A percentile compares a stretch with the other conserved stretches of the same genome.
These are phyloP conservation scores for Neopestalotiopsis sp. DNA, from an alignment of 2,329 filamentous ascomycete species.

Conservation along the genomic window DNA sequence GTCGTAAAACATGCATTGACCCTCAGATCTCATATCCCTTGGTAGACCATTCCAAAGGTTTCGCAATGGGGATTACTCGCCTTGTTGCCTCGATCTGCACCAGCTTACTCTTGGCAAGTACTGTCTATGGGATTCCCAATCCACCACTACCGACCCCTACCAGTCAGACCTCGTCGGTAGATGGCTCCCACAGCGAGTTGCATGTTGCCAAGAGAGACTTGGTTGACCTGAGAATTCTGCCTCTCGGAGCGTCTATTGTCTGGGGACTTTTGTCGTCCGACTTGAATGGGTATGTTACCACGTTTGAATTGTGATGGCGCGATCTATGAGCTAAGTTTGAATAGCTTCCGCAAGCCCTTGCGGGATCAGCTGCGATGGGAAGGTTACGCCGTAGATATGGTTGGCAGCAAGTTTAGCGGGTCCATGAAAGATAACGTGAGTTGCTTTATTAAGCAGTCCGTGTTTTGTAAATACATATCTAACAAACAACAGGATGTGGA, in stretches of 20 bases:
- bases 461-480: background rate
- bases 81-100: background rate
- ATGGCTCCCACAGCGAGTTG: background rate
- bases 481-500: slow-evolving; percentile 22
- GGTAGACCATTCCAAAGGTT: background rate
- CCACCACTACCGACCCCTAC: background rate
- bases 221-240: slow-evolving; percentile 13
- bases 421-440: slow-evolving; percentile 32
- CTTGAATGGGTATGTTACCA: slow-evolving; percentile 46
- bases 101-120: background rate
- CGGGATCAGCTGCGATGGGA: slow-evolving; percentile 27
- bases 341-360: slow-evolving; percentile 26
- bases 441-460: background rate
- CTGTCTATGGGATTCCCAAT: background rate
- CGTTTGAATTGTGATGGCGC: background rate
- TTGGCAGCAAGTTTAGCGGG: slow-evolving; percentile 26
- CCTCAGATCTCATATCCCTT: background rate
- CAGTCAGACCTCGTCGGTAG: background rate
- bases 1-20: background rate
- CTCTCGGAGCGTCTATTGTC: slow-evolving; percentile 18
- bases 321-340: background rate
- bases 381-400: slow-evolving; percentile 33
- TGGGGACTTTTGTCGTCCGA: slow-evolving; percentile 26
- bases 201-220: background rate
- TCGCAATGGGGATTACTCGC: background rate